Base-by-base conservation (phyloP, 495 filamentous ascomycete genomes). In the Xeromyces bisporus region DNA sequence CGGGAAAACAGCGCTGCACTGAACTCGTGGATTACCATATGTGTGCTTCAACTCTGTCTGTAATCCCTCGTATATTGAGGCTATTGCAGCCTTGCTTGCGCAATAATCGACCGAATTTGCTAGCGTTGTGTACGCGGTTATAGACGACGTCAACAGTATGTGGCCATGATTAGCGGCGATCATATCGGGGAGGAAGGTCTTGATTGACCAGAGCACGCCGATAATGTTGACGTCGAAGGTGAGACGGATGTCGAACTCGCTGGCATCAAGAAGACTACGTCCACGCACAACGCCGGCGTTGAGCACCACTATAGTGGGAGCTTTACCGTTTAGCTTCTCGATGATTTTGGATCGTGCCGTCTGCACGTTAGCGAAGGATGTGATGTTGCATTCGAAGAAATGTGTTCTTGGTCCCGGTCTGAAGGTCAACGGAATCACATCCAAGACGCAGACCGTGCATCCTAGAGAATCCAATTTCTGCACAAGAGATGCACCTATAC, bases 111-210 rank as follows among this genome's bases (percentile, higher is more conserved):
- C 56, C 37, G 66, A 59, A 17, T 60, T 55, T 2, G 64, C 58
- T 10, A 63, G 36, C 0, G 52, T 55, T 2, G 67, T 39, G 36
- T 71, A 74, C 13, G 54, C 62, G 28, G 67, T 62, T 50, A 75
- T 56, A 24, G 61, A 68, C 2, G 71, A 69, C 7, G 67, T 44
- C 0, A 60, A 64, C 18, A 77, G 47, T 17, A 77, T 47, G 43
- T 77, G 72, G 3, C 72, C 71, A 37, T 77, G 71, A 39, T 73
- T 70, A 18, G 47, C 52, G 18, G 50, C 41, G 27, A 77, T 48
- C 72, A 77, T 77, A 29, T 48, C 59, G 0, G 72, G 71, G 26
- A 77, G 45, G 45, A 75, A 77, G 37, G 70, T 66, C 38, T 70
- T 60, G 2, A 73, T 55, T 26, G 58, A 65, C 23, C 60, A 53